Percentiles rank a stretch among this genome's conserved stretches.
These are phyloP conservation scores for Populus alba DNA, from an alignment of 345 rosid species.

Conservation along the genomic window DNA sequence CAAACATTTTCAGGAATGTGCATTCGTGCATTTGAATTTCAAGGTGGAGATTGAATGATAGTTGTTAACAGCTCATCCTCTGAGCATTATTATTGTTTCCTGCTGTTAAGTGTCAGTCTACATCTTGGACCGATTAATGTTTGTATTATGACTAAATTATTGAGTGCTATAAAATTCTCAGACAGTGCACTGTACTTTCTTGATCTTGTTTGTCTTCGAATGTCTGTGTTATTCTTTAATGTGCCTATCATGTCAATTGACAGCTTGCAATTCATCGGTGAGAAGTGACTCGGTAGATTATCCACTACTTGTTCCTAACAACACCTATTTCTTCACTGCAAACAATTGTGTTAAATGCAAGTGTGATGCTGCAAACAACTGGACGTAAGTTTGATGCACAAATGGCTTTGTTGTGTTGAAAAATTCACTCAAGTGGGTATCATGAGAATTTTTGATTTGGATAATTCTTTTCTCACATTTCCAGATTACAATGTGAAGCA, in stretches of 20 bases:
- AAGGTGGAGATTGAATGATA: not conserved
- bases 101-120: not conserved
- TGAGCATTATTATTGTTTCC: not conserved
- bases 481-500: constrained; percentile 69
- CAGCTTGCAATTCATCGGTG: constrained; percentile 73
- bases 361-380: constrained; percentile 53
- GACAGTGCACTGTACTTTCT: not conserved
- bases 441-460: not conserved
- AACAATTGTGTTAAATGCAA: constrained; percentile 60
- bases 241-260: not conserved
- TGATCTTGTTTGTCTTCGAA: not conserved
- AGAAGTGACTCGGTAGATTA: constrained; percentile 44
- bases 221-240: not conserved
- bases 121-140: not conserved
- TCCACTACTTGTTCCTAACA: constrained; percentile 46
- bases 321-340: constrained; percentile 57
- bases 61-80: not conserved
- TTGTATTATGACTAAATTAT: not conserved
- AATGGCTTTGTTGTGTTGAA: not conserved
- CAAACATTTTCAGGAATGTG: not conserved
- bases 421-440: not conserved
- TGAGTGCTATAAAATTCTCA: not conserved
- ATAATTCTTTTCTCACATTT: constrained; percentile 7
- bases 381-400: constrained; percentile 48
- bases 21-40: not conserved